Evolutionary conservation across 192 early-diverging fungal species (phyloP), one percentile per base, ranked within the genome.

Genomic region (Coemansia sp.): DNA sequence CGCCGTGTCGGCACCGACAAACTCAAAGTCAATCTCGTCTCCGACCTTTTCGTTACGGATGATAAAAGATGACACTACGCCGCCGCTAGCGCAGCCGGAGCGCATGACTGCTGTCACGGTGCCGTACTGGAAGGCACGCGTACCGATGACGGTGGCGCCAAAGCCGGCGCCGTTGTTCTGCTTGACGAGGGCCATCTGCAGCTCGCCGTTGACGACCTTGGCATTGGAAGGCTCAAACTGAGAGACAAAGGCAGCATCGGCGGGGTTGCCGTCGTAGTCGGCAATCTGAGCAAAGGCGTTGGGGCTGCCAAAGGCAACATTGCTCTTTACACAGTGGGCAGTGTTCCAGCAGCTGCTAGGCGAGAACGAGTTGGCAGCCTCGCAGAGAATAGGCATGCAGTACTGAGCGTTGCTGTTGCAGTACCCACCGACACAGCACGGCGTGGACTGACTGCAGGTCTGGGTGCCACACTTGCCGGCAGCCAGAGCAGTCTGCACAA

Each of bases 21-120:
- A 77, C 77, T 88, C 87, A 66, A 83, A 88, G 65, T 86, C 86
- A 35, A 88, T 85, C 70, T 88, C 87, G 43, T 88, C 86, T 18
- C 84, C 84, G 13, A 76, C 28, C 18, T 71, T 37, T 16, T 75
- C 73, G 73, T 85, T 84, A 39, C 78, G 80, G 70, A 79, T 79
- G 60, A 88, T 86, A 55, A 86, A 84, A 18, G 86, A 83, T 38
- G 85, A 84, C 25, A 89, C 85, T 14, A 86, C 86, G 18, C 86
- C 86, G 20, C 67, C 77, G 23, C 75, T 70, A 1, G 47, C 48
- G 14, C 73, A 79, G 34, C 81, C 87, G 0, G 85, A 81, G 65
- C 82, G 76, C 66, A 87, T 83, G 35, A 77, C 78, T 3, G 84
- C 82, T 23, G 72, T 70, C 9, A 87, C 77, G 21, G 69, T 83